These are phyloP conservation scores for Colletotrichum tropicicola DNA, from an alignment of 2,329 filamentous ascomycete genomes.

Conservation along the genomic window DNA sequence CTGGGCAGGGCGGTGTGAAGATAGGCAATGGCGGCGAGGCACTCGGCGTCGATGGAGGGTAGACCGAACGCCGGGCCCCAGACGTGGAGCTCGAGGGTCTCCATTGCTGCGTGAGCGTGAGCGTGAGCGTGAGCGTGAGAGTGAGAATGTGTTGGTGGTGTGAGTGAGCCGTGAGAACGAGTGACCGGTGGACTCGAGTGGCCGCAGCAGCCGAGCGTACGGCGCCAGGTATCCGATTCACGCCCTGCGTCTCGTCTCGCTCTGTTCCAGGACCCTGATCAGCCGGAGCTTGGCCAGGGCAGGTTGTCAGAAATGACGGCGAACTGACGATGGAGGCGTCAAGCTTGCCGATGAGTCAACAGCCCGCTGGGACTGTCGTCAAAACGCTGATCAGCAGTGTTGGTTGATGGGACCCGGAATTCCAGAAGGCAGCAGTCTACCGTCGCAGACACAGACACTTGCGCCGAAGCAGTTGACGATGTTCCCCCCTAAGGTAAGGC, in stretches of 20 bases:
- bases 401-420: background rate
- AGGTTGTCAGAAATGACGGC: background rate
- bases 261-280: conserved; percentile 11
- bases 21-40: conserved; percentile 83
- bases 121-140: background rate
- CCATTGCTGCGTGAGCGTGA: background rate
- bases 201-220: background rate
- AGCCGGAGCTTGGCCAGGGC: background rate
- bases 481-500: background rate
- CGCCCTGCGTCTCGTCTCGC: background rate
- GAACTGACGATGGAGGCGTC: conserved; percentile 4
- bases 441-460: background rate
- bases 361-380: background rate
- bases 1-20: conserved; percentile 70
- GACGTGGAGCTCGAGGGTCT: conserved; percentile 79
- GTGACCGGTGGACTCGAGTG: background rate
- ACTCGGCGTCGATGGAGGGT: conserved; percentile 91
- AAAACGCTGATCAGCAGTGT: background rate
- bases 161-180: conserved; percentile 2
- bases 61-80: conserved; percentile 91
- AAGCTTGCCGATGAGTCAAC: conserved; percentile 15
- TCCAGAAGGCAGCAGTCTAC: background rate
- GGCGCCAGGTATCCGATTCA: conserved; percentile 5
- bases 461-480: background rate
- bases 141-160: background rate